Percentiles rank a stretch among this genome's conserved stretches.
phyloP scores from a whole-genome alignment of 2,329 filamentous ascomycete species.

The Calonectria multiphialidica region DNA sequence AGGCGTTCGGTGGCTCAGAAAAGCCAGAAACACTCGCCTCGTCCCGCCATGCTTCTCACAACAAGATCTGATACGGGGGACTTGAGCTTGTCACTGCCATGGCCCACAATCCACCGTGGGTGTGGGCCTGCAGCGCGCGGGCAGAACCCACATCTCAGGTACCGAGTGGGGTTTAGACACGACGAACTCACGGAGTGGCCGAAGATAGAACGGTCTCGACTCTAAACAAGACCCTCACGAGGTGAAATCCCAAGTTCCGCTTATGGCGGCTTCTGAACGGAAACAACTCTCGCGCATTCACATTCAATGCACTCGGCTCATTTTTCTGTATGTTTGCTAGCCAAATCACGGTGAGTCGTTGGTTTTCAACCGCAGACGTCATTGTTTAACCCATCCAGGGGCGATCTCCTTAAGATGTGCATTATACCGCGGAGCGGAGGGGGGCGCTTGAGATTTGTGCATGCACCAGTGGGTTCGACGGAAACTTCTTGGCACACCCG shows the following conservation, averaged over 20 bases:
- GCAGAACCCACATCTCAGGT: conserved; percentile 42
- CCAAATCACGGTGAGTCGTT: not conserved
- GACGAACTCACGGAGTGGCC: conserved; percentile 41
- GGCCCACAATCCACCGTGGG: conserved; percentile 23
- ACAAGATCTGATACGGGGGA: conserved; percentile 20
- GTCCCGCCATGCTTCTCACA: conserved; percentile 9
- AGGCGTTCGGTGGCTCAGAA: not conserved
- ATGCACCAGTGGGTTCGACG: conserved; percentile 24
- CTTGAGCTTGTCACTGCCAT: conserved; percentile 7
- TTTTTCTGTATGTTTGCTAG: conserved; percentile 17
- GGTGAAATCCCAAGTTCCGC: conserved; percentile 26
- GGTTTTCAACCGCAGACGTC: not conserved
- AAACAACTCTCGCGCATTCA: conserved; percentile 12
- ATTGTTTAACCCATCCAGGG: conserved; percentile 18
- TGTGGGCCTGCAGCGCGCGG: conserved; percentile 15
- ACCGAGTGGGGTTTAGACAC: conserved; percentile 38
- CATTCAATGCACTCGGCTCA: not conserved
- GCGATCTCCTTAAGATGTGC: conserved; percentile 46
- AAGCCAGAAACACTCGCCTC: not conserved
- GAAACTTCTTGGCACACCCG: conserved; percentile 21
- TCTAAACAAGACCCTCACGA: conserved; percentile 19
- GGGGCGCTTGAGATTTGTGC: conserved; percentile 21
- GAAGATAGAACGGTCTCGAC: conserved; percentile 46
- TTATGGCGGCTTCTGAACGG: conserved; percentile 27
- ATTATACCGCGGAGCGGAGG: conserved; percentile 33